phyloP scores from a whole-genome alignment of 805 yeast species.

The Tanozyma kutaoensis region DNA sequence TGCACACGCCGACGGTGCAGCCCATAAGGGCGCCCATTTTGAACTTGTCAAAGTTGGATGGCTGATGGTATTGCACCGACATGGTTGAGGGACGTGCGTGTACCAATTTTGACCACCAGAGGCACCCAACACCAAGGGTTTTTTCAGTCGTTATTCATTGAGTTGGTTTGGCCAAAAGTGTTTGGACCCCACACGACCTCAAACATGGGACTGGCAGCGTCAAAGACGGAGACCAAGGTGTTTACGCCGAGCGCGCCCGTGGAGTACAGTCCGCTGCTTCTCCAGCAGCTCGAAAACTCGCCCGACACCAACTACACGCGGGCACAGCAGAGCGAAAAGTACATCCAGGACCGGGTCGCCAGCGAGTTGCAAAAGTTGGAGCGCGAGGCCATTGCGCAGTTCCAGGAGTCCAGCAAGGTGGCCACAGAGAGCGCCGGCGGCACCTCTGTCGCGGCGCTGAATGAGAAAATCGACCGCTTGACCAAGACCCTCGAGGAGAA shows the following conservation, averaged over 20 bases:
- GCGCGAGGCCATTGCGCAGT: slow-evolving; percentile 33
- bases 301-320: slow-evolving; percentile 61
- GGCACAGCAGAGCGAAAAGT: slow-evolving; percentile 53
- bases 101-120: too few relatives aligned
- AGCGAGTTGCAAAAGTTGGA: slow-evolving; percentile 43
- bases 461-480: slow-evolving; percentile 28
- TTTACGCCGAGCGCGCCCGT: slow-evolving; percentile 57
- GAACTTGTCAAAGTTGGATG: slow-evolving; percentile 88
- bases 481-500: slow-evolving; percentile 21
- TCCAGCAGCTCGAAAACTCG: slow-evolving; percentile 48
- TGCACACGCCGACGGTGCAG: slow-evolving; percentile 79
- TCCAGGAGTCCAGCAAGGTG: slow-evolving; percentile 35
- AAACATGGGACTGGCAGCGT: slow-evolving; percentile 48
- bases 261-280: slow-evolving; percentile 50
- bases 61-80: slow-evolving; percentile 40
- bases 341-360: slow-evolving; percentile 51
- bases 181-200: too few relatives aligned
- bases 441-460: slow-evolving; percentile 16
- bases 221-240: slow-evolving; percentile 53
- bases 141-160: too few relatives aligned
- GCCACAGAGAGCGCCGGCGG: slow-evolving; percentile 19
- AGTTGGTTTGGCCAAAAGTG: too few relatives aligned
- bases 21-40: slow-evolving; percentile 99
- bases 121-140: too few relatives aligned
- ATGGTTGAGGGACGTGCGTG: not conserved